Conservation (phyloP, 1,284 basidiomycete genomes). For the Anthracocystis setariae region DNA sequence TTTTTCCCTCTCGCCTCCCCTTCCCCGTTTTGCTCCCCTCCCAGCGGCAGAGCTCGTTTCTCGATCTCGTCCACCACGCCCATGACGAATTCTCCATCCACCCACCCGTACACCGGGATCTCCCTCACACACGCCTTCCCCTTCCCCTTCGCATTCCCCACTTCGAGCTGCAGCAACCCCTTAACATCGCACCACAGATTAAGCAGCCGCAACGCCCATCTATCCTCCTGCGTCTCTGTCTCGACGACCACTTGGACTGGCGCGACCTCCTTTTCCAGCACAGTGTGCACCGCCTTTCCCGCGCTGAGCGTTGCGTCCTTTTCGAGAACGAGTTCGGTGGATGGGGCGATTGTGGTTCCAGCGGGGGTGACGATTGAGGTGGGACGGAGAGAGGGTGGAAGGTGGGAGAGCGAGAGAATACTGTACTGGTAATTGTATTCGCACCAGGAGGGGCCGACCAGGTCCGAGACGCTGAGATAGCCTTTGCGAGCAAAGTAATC, state of each 20-base stretch:
- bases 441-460: conserved; percentile 63
- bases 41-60: conserved; percentile 5
- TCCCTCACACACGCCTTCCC: conserved; percentile 44
- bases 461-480: conserved; percentile 59
- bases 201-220: conserved; percentile 76
- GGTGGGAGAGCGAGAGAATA: conserved; percentile 51
- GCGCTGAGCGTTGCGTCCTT: conserved; percentile 44
- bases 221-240: conserved; percentile 74
- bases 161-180: conserved; percentile 9
- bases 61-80: conserved; percentile 63
- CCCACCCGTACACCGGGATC: conserved; percentile 59
- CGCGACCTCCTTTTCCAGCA: conserved; percentile 79
- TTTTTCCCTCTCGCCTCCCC: conserved; percentile 11
- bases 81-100: conserved; percentile 54
- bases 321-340: conserved; percentile 21
- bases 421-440: conserved; percentile 60
- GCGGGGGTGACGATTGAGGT: conserved; percentile 49
- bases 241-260: conserved; percentile 71
- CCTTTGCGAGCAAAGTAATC: conserved; percentile 47
- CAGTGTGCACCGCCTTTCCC: conserved; percentile 76
- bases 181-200: conserved; percentile 48
- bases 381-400: conserved; percentile 52
- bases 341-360: conserved; percentile 42
- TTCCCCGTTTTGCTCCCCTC: neutral
- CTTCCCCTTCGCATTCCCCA: conserved; percentile 6